phyloP scores from a whole-genome alignment of 2,329 filamentous ascomycete genomes.

The Hymenoscyphus fraxineus region DNA sequence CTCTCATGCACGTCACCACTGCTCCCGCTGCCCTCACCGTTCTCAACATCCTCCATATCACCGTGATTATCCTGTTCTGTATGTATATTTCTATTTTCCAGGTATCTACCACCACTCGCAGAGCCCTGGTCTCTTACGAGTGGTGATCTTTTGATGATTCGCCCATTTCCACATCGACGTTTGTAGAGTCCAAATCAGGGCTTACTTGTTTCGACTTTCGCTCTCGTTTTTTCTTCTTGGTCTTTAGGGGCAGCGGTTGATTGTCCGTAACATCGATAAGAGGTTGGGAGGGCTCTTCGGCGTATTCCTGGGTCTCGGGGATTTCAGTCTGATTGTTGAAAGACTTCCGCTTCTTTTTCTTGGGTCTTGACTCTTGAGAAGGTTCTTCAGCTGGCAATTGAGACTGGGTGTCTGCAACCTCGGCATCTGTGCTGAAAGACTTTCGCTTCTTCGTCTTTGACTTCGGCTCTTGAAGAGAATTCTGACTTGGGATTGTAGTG shows the following conservation, averaged over 20 bases:
- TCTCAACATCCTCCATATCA: neutral
- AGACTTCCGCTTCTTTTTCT: conserved; percentile 1
- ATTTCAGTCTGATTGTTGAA: neutral
- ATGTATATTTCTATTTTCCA: conserved; percentile 24
- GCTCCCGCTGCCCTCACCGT: neutral
- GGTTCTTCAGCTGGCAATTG: neutral
- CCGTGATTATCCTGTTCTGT: conserved; percentile 3
- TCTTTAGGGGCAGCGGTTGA: conserved; percentile 11
- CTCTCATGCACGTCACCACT: neutral
- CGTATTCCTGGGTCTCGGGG: conserved; percentile 1
- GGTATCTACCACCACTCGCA: conserved; percentile 35
- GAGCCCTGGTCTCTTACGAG: conserved; percentile 36
- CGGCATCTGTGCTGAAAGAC: neutral
- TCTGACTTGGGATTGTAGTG: too few species aligned
- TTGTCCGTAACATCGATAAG: conserved; percentile 17
- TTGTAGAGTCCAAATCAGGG: conserved; percentile 5
- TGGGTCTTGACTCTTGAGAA: neutral
- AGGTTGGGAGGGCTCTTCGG: conserved; percentile 11
- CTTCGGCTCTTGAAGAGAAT: neutral
- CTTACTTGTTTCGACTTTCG: conserved; percentile 7
- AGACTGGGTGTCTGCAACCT: neutral
- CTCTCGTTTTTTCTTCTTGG: conserved; percentile 9
- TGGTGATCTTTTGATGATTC: conserved; percentile 33
- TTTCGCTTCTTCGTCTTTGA: neutral
- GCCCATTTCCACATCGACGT: conserved; percentile 13